Percentiles rank a stretch among this genome's conserved stretches.
Conservation (phyloP, 148 eudicot species). For the Oxyria digyna region DNA sequence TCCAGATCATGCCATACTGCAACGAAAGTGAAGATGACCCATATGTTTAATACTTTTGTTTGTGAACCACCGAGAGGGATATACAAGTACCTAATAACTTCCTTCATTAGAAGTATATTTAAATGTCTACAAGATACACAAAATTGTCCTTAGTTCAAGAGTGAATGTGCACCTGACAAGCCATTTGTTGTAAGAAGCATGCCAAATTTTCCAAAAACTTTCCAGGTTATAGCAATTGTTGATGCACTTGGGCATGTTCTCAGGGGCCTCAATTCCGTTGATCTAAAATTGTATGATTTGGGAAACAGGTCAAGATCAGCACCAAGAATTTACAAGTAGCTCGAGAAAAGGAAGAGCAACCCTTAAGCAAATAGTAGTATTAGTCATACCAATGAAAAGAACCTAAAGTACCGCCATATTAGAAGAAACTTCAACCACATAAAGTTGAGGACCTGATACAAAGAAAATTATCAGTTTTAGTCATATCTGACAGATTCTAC, state of each 20-base stretch:
- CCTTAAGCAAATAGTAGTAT: background rate
- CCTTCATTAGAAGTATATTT: background rate
- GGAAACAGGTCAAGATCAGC: background rate
- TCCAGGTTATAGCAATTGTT: constrained; percentile 91
- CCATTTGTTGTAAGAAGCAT: constrained; percentile 97
- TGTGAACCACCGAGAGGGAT: constrained; percentile 92
- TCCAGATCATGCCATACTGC: constrained; percentile 98
- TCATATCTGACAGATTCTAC: background rate
- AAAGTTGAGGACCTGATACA: constrained; percentile 73
- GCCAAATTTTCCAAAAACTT: constrained; percentile 98
- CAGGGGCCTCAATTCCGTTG: constrained; percentile 81
- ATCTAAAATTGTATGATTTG: constrained; percentile 22
- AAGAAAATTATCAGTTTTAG: background rate
- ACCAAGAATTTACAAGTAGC: background rate
- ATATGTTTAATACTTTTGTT: constrained; percentile 73
- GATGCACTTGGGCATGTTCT: constrained; percentile 93
- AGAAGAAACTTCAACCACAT: constrained; percentile 98
- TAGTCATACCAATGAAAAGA: constrained; percentile 71
- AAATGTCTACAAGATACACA: background rate
- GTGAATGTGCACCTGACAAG: constrained; percentile 62
- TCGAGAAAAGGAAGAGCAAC: background rate
- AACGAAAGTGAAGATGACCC: constrained; percentile 97
- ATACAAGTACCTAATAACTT: constrained; percentile 61
- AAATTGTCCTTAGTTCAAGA: background rate
- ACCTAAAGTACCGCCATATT: constrained; percentile 93